Conservation (phyloP, 139 green algal genomes). For the Coelastrella sp. region DNA sequence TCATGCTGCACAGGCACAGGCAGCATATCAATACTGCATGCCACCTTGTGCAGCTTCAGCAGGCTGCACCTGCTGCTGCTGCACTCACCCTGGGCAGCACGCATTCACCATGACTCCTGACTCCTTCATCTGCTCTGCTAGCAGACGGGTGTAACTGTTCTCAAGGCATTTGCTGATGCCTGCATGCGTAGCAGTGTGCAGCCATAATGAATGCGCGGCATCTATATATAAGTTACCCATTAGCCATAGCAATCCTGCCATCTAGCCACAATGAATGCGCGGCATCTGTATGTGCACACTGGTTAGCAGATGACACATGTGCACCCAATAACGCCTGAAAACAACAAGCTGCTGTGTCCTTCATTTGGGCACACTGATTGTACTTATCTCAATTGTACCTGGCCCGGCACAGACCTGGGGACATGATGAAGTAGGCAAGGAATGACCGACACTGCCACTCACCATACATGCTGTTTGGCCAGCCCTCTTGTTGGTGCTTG, state of each 20-base stretch:
- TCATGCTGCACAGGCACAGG: not conserved
- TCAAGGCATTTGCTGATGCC: slow-evolving; percentile 72
- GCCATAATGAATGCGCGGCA: too few species aligned
- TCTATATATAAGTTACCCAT: too few species aligned
- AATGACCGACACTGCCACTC: not conserved
- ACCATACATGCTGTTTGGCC: slow-evolving; percentile 55
- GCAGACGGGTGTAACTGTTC: slow-evolving; percentile 64
- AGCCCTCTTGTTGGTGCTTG: slow-evolving; percentile 52
- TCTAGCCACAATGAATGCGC: too few species aligned
- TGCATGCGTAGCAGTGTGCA: slow-evolving; percentile 53
- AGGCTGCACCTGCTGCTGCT: not conserved
- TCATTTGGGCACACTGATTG: too few species aligned
- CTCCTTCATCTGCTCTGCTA: slow-evolving; percentile 61
- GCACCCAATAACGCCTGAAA: too few species aligned
- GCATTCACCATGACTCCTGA: slow-evolving; percentile 58
- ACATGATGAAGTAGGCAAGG: not conserved
- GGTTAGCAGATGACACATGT: too few species aligned
- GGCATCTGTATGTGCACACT: too few species aligned
- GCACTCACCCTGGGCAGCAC: slow-evolving; percentile 64
- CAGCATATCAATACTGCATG: not conserved
- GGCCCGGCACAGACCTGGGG: too few species aligned
- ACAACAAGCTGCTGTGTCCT: too few species aligned
- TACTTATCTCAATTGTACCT: too few species aligned
- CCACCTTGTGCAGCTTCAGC: not conserved
- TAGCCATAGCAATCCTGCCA: too few species aligned